phyloP scores from a whole-genome alignment of 768 basidiomycete genomes.

The Cystobasidium ongulense region DNA sequence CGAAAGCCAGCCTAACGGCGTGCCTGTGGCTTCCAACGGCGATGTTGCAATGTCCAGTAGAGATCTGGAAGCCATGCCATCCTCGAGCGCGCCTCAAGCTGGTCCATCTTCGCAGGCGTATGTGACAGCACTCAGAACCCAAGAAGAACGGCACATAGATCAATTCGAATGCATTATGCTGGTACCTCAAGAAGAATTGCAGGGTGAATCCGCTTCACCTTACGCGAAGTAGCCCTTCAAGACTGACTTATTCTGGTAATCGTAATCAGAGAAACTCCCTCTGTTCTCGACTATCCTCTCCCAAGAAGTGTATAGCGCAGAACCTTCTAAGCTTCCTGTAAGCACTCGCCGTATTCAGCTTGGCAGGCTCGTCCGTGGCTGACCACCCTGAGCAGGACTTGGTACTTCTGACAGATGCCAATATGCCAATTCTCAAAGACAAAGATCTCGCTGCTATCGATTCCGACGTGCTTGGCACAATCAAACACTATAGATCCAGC shows the following conservation, averaged over 20 bases:
- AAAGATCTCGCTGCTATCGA: neutral
- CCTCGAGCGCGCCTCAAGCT: neutral
- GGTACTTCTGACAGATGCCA: constrained; percentile 22
- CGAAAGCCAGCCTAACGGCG: neutral
- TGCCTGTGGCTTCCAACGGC: neutral
- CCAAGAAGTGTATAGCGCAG: constrained; percentile 23
- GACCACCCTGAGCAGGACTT: neutral
- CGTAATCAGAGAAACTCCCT: constrained; percentile 2
- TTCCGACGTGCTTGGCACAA: neutral
- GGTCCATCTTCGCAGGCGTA: constrained; percentile 6
- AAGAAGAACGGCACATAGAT: neutral
- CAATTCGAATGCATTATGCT: constrained; percentile 16
- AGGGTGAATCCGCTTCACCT: neutral
- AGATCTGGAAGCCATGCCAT: neutral
- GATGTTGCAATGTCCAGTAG: constrained; percentile 3
- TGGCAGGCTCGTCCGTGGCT: neutral
- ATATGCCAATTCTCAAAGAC: neutral
- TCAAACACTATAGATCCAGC: constrained; percentile 2
- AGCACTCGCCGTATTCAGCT: neutral
- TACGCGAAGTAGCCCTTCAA: neutral
- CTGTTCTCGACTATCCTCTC: constrained; percentile 1
- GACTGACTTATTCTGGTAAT: neutral
- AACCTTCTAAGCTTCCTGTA: constrained; percentile 22
- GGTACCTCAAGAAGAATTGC: constrained; percentile 14
- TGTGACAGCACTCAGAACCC: neutral